Evolutionary conservation across 2,329 filamentous ascomycete species (phyloP), one percentile per base, ranked within the genome.

Genomic region (Alternaria sp.): DNA sequence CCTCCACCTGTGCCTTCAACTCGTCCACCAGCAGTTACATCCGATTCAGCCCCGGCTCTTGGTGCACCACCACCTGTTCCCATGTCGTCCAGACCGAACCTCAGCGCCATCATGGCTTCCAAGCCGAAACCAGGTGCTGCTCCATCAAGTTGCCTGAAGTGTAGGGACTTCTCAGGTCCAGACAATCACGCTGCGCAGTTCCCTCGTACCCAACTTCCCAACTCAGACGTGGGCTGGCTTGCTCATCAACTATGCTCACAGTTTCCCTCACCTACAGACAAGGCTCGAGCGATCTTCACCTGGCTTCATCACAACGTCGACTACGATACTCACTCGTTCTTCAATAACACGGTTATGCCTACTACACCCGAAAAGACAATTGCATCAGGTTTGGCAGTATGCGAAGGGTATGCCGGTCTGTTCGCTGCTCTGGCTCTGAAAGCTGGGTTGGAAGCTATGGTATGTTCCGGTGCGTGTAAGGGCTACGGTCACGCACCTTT

Each of bases 291-390:
- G 3, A 92, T 99, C 63, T 98, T 98, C 77, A 93, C 92, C 1
- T 99, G 96, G 96, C 89, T 94, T 44, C 95, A 98, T 80, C 90
- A 98, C 80, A 98, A 98, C 72, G 90, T 99, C 61, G 86, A 86
- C 50, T 99, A 98, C 78, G 93, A 98, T 76, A 88, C 89, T 0
- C 85, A 88, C 25, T 87, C 90, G 23, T 97, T 97, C 82, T 96
- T 96, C 75, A 87, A 86, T 60, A 87, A 89, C 37, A 88, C 84
- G 50, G 83, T 97, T 30, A 86, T 89, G 66, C 84, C 87, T 8
- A 89, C 88, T 45, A 90, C 89, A 0, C 90, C 93, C 0, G 87
- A 89, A 33, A 88, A 90, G 30, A 95, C 92, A 1, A 87, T 98
- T 11, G 86, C 89, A 28, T 87, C 87, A 15, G 96, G 96, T 30